phyloP scores from a whole-genome alignment of 495 filamentous ascomycete genomes.

The Neurospora hispaniola region DNA sequence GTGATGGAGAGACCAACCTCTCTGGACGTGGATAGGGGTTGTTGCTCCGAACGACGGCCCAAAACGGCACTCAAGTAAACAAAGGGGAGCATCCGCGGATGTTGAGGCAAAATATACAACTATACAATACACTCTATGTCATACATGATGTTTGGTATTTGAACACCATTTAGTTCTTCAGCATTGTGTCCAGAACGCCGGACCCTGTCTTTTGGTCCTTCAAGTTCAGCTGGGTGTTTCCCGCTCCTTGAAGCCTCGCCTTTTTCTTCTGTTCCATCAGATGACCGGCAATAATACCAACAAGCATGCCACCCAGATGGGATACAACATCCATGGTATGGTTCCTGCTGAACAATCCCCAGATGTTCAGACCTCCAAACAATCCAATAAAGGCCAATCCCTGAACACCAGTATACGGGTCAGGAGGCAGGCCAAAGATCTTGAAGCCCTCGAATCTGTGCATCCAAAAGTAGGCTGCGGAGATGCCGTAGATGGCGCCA shows the following conservation, averaged over 20 bases:
- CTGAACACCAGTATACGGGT: constrained; percentile 39
- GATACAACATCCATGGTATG: constrained; percentile 52
- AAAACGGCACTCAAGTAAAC: background rate
- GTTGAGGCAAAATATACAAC: background rate
- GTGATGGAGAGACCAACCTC: background rate
- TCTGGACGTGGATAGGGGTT: background rate
- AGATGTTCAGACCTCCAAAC: constrained; percentile 36
- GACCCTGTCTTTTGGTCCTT: background rate
- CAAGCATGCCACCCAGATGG: constrained; percentile 59
- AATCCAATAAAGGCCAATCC: constrained; percentile 38
- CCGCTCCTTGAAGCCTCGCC: constrained; percentile 1
- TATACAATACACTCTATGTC: background rate
- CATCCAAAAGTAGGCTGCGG: constrained; percentile 58
- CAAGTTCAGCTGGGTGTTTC: background rate
- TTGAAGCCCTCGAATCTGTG: constrained; percentile 43
- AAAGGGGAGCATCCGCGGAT: background rate
- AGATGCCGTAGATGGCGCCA: constrained; percentile 56
- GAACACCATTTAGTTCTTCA: background rate
- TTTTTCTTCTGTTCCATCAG: constrained; percentile 19
- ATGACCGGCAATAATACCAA: constrained; percentile 35
- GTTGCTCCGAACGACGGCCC: background rate
- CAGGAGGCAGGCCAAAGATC: constrained; percentile 40
- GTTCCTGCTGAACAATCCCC: constrained; percentile 26
- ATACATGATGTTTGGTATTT: background rate
- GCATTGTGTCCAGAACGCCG: background rate